Evolutionary conservation across 768 basidiomycete species (phyloP), one percentile per base, ranked within the genome.

Genomic region (Pulveroboletus ravenelii): DNA sequence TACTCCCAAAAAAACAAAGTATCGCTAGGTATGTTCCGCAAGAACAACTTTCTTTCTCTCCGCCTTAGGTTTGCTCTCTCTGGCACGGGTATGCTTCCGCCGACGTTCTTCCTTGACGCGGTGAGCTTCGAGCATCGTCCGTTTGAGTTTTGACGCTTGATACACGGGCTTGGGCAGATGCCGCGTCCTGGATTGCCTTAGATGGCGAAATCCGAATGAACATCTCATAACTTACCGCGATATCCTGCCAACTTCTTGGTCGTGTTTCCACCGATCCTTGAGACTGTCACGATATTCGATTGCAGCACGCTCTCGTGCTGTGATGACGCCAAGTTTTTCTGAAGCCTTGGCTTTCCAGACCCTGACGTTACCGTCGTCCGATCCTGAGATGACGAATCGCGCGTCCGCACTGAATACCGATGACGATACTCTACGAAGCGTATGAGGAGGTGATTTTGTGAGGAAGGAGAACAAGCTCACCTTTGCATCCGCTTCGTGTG

Each of bases 401-500:
- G 95, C 85, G 54, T 98, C 96, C 23, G 82, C 83, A 1, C 93
- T 92, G 72, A 87, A 97, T 36, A 87, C 72, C 3, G 92, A 84
- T 13, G 93, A 89, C 40, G 91, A 87, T 31, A 99, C 91, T 53
- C 94, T 93, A 23, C 17, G 5, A 17, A 25, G 12, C 14, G 12
- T 14, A 1, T 50, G 34, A 58, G 35, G 27, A 37, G 37, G 46
- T 13, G 18, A 12, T 41, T 35, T 31, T 32, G 14, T 14, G 5
- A 35, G 29, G 32, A 41, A 12, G 10, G 14, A 2, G 4, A 10
- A 35, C 10, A 1, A 17, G 52, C 73, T 35, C 45, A 91, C 90
- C 93, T 81, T 69, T 98, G 96, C 96, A 99, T 99, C 40, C 96
- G 89, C 72, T 98, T 98, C 14, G 93, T 95, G 68, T 98, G 95